These are phyloP conservation scores for Clarireedia sp. DNA, from an alignment of 2,329 filamentous ascomycete genomes.

Conservation along the genomic window DNA sequence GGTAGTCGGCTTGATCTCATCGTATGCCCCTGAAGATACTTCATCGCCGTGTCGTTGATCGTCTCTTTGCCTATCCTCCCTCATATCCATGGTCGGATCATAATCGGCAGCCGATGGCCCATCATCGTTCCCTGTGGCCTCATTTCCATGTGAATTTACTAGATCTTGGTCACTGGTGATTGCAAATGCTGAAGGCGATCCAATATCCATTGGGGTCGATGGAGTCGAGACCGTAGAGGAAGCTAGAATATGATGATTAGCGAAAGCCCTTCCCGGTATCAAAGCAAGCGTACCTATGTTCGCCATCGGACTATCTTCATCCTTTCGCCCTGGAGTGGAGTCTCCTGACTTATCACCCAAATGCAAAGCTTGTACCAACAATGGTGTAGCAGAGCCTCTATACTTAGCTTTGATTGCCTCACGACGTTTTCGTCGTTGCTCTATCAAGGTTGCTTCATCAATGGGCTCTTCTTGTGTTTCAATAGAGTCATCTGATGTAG, in stretches of 20 bases:
- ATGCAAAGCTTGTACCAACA: conserved; percentile 57
- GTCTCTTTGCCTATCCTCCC: conserved; percentile 69
- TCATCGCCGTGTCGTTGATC: conserved; percentile 55
- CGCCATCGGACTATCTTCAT: conserved; percentile 19
- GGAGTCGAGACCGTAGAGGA: conserved; percentile 31
- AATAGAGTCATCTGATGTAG: conserved; percentile 29
- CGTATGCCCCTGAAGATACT: conserved; percentile 46
- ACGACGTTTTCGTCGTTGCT: conserved; percentile 74
- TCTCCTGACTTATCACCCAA: conserved; percentile 28
- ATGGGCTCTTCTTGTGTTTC: conserved; percentile 48
- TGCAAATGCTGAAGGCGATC: conserved; percentile 42
- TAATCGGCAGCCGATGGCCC: conserved; percentile 90
- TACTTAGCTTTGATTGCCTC: conserved; percentile 82
- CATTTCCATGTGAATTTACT: conserved; percentile 49
- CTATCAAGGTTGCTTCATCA: conserved; percentile 76
- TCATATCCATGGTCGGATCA: conserved; percentile 81
- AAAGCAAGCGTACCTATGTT: conserved; percentile 31
- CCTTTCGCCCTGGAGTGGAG: conserved; percentile 24
- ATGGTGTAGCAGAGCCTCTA: conserved; percentile 59
- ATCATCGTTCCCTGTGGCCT: conserved; percentile 41
- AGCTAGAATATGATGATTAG: conserved; percentile 18
- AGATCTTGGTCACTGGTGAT: conserved; percentile 60
- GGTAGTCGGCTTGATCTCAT: conserved; percentile 46
- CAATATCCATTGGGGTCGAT: conserved; percentile 25
- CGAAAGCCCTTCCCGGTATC: not conserved